Conservation (phyloP, 2,329 filamentous ascomycete genomes). For the Ophiostoma piceae region DNA sequence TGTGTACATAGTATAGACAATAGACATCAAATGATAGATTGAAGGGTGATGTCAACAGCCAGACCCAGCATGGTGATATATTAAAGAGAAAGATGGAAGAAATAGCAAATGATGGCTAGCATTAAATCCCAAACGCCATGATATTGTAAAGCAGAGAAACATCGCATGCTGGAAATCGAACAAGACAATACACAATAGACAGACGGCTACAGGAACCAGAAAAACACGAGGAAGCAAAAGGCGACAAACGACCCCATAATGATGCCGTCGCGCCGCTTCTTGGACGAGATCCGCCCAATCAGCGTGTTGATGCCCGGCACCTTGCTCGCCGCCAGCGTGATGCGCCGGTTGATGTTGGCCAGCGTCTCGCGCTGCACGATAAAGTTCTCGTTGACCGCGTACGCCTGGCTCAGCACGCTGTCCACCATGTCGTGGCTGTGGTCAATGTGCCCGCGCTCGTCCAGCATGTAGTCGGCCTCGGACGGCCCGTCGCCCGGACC, state of each 20-base stretch:
- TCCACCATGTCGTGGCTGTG: conserved; percentile 86
- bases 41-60: neutral
- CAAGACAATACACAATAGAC: neutral
- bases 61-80: neutral
- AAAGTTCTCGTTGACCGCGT: conserved; percentile 93
- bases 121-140: neutral
- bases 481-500: conserved; percentile 63
- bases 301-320: conserved; percentile 89
- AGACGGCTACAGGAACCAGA: conserved; percentile 61
- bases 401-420: conserved; percentile 87
- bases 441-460: conserved; percentile 79
- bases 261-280: conserved; percentile 90
- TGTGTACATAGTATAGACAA: neutral
- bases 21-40: neutral
- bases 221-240: conserved; percentile 80
- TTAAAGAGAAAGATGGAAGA: neutral
- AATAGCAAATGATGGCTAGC: neutral
- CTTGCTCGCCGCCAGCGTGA: conserved; percentile 81
- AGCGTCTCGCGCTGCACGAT: conserved; percentile 80
- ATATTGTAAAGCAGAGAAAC: neutral
- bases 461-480: conserved; percentile 96
- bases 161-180: neutral
- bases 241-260: conserved; percentile 90
- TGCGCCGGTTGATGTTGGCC: conserved; percentile 81
- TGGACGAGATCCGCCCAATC: conserved; percentile 86